Conservation (phyloP, 2,329 filamentous ascomycete genomes). For the Botrytis pseudocinerea region DNA sequence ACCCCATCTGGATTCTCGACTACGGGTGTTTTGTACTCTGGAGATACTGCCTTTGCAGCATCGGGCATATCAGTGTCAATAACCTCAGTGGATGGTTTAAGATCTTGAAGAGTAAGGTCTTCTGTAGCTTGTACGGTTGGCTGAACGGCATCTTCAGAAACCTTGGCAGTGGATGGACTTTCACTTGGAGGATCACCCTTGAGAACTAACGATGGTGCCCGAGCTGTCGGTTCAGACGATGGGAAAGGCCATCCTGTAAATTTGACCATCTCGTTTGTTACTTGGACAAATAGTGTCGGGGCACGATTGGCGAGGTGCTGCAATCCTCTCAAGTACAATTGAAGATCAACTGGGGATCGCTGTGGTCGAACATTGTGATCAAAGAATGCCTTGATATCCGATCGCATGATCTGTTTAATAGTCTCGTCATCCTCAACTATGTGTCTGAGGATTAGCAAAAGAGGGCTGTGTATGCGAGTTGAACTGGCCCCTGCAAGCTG, state of each 20-base stretch:
- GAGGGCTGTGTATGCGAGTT: constrained; percentile 64
- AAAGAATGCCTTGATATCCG: constrained; percentile 80
- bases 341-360: constrained; percentile 65
- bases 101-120: constrained; percentile 45
- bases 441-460: constrained; percentile 82
- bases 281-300: constrained; percentile 82
- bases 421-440: constrained; percentile 93
- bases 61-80: constrained; percentile 63
- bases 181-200: constrained; percentile 30
- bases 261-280: constrained; percentile 82
- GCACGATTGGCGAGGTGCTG: constrained; percentile 78
- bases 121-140: constrained; percentile 42
- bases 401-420: constrained; percentile 86
- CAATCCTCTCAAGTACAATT: constrained; percentile 72
- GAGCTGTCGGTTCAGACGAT: constrained; percentile 42
- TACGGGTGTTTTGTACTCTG: constrained; percentile 76
- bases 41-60: constrained; percentile 57
- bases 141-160: constrained; percentile 37
- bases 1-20: constrained; percentile 94
- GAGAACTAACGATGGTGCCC: constrained; percentile 47
- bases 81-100: constrained; percentile 61
- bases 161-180: constrained; percentile 26
- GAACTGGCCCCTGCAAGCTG: constrained; percentile 81
- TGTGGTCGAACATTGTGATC: constrained; percentile 52
- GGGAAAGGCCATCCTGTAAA: constrained; percentile 59